Evolutionary conservation across 371 early-diverging fungal species (phyloP).

Genomic region (Coelomomyces lativittatus): DNA sequence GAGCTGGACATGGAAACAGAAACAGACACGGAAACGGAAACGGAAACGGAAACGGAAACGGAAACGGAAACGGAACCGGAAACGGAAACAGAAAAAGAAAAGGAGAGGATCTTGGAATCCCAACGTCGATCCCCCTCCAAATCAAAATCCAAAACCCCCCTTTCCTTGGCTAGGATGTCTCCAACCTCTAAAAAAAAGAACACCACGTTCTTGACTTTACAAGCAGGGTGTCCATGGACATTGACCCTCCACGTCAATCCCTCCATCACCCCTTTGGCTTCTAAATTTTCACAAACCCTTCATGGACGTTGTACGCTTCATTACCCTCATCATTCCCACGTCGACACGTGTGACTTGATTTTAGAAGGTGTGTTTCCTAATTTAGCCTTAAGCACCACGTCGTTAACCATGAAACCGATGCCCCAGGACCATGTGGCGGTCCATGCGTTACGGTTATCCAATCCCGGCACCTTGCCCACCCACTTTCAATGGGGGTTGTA

Average conservation of each 20-base stretch:
- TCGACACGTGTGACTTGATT: slow-evolving; percentile 18
- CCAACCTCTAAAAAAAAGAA: slow-evolving; percentile 11
- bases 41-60: no score
- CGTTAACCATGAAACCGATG: slow-evolving; percentile 18
- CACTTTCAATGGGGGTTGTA: background rate
- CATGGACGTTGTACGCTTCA: slow-evolving; percentile 14
- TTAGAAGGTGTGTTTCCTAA: slow-evolving; percentile 25
- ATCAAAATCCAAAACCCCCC: no score
- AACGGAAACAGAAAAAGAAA: no score
- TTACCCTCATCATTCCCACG: slow-evolving; percentile 30
- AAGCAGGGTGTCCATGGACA: slow-evolving; percentile 7
- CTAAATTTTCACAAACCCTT: slow-evolving; percentile 13
- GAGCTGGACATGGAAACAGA: no score
- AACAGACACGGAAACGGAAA: no score
- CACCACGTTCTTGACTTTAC: slow-evolving; percentile 5
- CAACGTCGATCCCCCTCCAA: no score
- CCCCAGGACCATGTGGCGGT: background rate
- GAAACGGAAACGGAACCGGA: no score
- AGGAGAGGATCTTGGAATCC: no score
- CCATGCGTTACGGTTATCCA: background rate
- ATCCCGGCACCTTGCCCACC: background rate
- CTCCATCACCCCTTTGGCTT: slow-evolving; percentile 11
- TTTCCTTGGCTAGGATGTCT: no score
- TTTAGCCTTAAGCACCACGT: slow-evolving; percentile 8
- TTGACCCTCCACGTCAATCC: slow-evolving; percentile 13